Conservation (phyloP, 2,329 filamentous ascomycete species). For the Nakataea oryzae region DNA sequence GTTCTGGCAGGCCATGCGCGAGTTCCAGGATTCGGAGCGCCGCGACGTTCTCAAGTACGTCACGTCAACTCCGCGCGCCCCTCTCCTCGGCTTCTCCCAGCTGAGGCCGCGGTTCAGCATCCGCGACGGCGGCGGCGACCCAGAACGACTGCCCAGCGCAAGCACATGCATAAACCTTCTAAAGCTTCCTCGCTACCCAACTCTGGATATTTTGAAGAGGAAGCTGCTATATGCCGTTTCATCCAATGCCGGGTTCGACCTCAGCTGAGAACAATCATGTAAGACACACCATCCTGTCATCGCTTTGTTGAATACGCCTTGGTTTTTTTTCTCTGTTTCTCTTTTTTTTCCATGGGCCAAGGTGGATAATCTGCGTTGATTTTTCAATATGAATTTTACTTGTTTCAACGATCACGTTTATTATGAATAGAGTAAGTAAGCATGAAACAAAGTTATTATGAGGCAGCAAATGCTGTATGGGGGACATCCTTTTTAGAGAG, state of each 20-base stretch:
- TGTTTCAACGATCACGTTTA: neutral
- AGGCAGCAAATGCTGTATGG: too few relatives aligned
- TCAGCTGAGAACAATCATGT: conserved; percentile 36
- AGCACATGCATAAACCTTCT: conserved; percentile 94
- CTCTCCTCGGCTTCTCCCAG: conserved; percentile 78
- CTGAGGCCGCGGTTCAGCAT: conserved; percentile 84
- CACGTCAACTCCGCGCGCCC: conserved; percentile 83
- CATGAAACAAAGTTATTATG: neutral
- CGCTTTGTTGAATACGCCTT: neutral
- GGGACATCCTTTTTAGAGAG: too few relatives aligned
- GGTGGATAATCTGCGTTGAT: neutral
- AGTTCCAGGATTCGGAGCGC: conserved; percentile 64
- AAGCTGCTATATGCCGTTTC: conserved; percentile 87
- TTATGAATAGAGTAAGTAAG: neutral
- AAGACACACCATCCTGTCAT: neutral
- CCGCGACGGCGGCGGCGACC: conserved; percentile 67
- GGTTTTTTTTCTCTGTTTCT: neutral
- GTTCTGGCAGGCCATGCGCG: conserved; percentile 85
- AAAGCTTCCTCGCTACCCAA: conserved; percentile 77
- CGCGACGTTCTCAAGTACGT: conserved; percentile 91
- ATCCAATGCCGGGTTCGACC: conserved; percentile 85
- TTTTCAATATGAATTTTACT: neutral
- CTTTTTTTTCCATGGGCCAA: neutral
- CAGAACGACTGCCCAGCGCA: conserved; percentile 75
- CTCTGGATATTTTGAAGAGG: conserved; percentile 52